A percentile compares a stretch with the other conserved stretches of the same genome.
Evolutionary conservation across 805 yeast genomes (phyloP).

Genomic region (Kurtzmaniella cleridarum): DNA sequence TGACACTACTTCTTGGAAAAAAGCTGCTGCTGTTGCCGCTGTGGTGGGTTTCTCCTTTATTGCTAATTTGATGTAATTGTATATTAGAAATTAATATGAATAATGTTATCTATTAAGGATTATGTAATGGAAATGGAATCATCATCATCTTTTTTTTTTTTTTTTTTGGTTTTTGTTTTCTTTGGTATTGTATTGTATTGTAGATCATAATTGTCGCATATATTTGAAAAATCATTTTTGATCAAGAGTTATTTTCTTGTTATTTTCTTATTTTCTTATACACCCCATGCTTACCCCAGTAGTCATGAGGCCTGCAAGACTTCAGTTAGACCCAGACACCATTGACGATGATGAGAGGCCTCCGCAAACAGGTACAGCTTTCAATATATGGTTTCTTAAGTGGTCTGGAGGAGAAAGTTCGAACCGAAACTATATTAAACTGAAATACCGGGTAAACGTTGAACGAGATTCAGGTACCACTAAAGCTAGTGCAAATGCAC

Average conservation of each 20-base stretch:
- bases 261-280: too few relatives aligned
- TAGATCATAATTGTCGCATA: too few relatives aligned
- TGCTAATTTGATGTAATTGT: constrained; percentile 21
- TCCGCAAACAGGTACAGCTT: constrained; percentile 73
- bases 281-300: too few relatives aligned
- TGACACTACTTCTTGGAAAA: constrained; percentile 30
- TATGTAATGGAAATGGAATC: background rate
- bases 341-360: constrained; percentile 59
- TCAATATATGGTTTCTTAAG: constrained; percentile 82
- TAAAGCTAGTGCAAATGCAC: constrained; percentile 50
- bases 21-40: constrained; percentile 30
- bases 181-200: too few relatives aligned
- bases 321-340: constrained; percentile 62
- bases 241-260: too few relatives aligned
- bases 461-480: constrained; percentile 71
- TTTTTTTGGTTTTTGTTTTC: too few relatives aligned
- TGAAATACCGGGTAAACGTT: constrained; percentile 58
- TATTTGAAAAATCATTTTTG: too few relatives aligned
- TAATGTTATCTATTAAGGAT: background rate
- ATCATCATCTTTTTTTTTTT: background rate
- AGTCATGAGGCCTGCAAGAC: constrained; percentile 49
- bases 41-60: constrained; percentile 31
- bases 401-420: constrained; percentile 77
- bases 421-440: constrained; percentile 40
- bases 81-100: too few relatives aligned